Base-by-base conservation (phyloP, 306 rosid species). In the Hippophae tibetana region DNA sequence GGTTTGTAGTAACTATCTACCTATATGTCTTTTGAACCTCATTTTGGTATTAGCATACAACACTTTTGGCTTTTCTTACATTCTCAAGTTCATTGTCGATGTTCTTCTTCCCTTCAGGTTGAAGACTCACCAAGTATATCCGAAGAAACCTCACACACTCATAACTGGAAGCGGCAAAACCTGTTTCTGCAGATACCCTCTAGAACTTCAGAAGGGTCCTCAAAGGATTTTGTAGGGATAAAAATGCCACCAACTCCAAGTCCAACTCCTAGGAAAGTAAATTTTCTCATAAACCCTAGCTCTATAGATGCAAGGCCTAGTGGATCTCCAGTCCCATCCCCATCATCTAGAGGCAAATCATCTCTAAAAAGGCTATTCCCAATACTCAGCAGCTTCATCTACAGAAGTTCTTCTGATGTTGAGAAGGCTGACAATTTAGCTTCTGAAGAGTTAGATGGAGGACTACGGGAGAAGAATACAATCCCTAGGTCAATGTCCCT, bases 191-290 rank as follows among this genome's bases (percentile, higher is more conserved):
- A 92, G 69, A 85, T 87, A 58, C 95, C 95, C 1, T 49, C 71
- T 18, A 76, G 82, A 74, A 72, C 87, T 64, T 57, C 81, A 12
- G 79, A 76, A 67, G 74, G 66, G 10, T 42, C 76, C 69, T 71
- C 70, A 42, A 68, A 62, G 40, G 90, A 88, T 54, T 84, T 78
- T 66, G 85, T 92, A 27, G 76, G 42, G n/a, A 82, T 85, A 62
- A 85, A 79, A 78, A 83, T 86, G 77, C 88, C 96, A 8, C 61
- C 82, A 41, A 84, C 94, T 45, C 92, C 88, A 18, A 82, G 84
- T 79, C 96, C 89, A 42, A 73, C 90, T 40, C 84, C 93, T 7
- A 88, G 76, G 77, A 83, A 57, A 74, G 96, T 92, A 14, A 92
- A 87, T 75, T 92, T 92, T 72, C 78, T 78, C 58, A 70, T 73